These are phyloP conservation scores for Blastomyces percursus DNA, from an alignment of 2,329 filamentous ascomycete species.

Conservation along the genomic window DNA sequence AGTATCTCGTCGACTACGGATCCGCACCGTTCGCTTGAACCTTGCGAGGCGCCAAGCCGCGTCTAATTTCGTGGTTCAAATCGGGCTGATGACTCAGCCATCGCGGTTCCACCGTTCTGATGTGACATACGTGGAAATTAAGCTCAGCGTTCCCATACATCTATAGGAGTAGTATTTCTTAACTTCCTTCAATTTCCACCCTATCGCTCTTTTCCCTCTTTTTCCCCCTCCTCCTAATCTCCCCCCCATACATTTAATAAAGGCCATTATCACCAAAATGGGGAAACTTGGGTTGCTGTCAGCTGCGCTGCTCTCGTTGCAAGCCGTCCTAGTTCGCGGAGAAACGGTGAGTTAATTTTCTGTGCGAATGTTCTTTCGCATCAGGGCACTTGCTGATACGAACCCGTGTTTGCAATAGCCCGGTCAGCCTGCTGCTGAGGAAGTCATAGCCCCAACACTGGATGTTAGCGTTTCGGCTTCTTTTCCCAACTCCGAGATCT, in stretches of 20 bases:
- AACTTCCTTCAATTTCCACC: background rate
- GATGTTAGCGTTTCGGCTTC: constrained; percentile 46
- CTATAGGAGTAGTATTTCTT: background rate
- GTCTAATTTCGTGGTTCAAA: background rate
- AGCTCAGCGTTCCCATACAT: background rate
- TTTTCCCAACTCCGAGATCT: constrained; percentile 63
- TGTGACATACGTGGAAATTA: constrained; percentile 9
- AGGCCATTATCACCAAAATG: constrained; percentile 43
- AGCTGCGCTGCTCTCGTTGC: constrained; percentile 59
- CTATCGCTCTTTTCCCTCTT: constrained; percentile 9
- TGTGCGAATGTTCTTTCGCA: background rate
- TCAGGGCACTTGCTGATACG: background rate
- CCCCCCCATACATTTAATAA: constrained; percentile 9
- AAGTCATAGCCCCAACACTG: constrained; percentile 50
- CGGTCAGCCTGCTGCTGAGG: constrained; percentile 49
- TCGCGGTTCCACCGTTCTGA: background rate
- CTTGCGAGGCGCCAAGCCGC: background rate
- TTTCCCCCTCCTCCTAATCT: constrained; percentile 5
- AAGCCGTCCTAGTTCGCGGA: constrained; percentile 54
- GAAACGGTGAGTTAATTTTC: constrained; percentile 43
- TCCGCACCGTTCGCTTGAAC: background rate
- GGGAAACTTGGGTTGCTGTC: constrained; percentile 61
- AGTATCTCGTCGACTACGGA: background rate
- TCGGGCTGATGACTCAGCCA: background rate
- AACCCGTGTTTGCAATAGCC: background rate